These are phyloP conservation scores for Vararia minispora DNA, from an alignment of 768 basidiomycete genomes.

Conservation along the genomic window DNA sequence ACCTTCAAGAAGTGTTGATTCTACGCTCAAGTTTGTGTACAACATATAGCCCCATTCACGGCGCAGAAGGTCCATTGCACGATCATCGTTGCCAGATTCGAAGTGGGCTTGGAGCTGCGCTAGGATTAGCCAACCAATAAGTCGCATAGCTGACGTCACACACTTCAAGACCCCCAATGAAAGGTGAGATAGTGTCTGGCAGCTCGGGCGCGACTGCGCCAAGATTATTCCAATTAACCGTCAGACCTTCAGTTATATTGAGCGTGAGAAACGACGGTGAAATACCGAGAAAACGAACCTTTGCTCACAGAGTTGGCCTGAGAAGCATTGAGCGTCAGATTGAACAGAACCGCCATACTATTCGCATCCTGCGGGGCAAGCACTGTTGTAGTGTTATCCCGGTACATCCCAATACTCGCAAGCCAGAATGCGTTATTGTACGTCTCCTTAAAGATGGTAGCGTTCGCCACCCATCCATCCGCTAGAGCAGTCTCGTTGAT, in stretches of 20 bases:
- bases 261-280: too few species aligned
- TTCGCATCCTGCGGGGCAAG: conserved; percentile 49
- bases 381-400: conserved; percentile 42
- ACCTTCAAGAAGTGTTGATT: conserved; percentile 48
- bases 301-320: conserved; percentile 33
- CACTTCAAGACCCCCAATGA: conserved; percentile 48
- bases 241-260: too few species aligned
- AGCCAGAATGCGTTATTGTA: conserved; percentile 48
- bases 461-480: conserved; percentile 30
- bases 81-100: conserved; percentile 35
- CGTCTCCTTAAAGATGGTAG: conserved; percentile 33
- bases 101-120: conserved; percentile 48
- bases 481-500: conserved; percentile 26
- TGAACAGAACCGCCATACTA: conserved; percentile 42
- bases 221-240: conserved; percentile 39
- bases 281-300: too few species aligned
- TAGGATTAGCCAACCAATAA: too few species aligned
- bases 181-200: conserved; percentile 48
- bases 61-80: conserved; percentile 41
- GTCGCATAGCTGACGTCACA: too few species aligned
- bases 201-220: conserved; percentile 46
- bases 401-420: conserved; percentile 34
- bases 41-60: conserved; percentile 54
- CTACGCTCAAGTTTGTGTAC: conserved; percentile 40
- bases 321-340: conserved; percentile 29